Base-by-base conservation (phyloP, 352 stramenopile genomes). In the Phytophthora ramorum region DNA sequence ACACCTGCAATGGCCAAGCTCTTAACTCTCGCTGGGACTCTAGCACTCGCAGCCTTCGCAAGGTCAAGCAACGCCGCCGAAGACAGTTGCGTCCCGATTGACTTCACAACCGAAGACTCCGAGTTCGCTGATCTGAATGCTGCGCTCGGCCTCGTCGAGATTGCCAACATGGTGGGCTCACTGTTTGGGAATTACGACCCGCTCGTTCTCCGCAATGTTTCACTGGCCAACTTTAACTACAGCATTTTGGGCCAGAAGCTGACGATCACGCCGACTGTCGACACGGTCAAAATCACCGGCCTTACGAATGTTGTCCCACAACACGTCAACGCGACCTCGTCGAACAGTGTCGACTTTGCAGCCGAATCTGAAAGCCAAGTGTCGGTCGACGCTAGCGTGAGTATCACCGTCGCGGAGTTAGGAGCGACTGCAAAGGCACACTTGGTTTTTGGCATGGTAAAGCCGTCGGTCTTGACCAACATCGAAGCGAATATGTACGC, bases 121-220 rank as follows among this genome's bases (percentile, higher is more conserved):
- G 67, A 86, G 54, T 71, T 90, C 60, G 37, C 30, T 10, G 53
- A 66, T 30, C 57, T 90, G 54, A 88, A 88, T 58, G 56, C 66
- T 20, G 49, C 81, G 16, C 46, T 79, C 58, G 58, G 64, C 34
- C 28, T 56, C 34, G 19, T 47, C 8, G 34, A 20, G 20, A 40
- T 48, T n/a, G 50, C 40, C 28, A 60, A 63, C 20, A 37, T 72
- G 24, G 24, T 74, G 12, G 56, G 24, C 43, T 69, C 63, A 2
- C 48, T 71, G 45, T 26, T 88, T 7, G 34, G 30, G 6, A 45
- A 55, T 1, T 63, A 72, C 20, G 76, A 86, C 50, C 79, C 76
- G 12, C 50, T 84, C 38, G 28, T 69, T 16, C 32, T 78, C 19
- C 66, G 75, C 32, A 58, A 67, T 16, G 45, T 88, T 24, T 50